Base-by-base conservation (phyloP, 306 rosid genomes). In the Gleditsia sinensis region DNA sequence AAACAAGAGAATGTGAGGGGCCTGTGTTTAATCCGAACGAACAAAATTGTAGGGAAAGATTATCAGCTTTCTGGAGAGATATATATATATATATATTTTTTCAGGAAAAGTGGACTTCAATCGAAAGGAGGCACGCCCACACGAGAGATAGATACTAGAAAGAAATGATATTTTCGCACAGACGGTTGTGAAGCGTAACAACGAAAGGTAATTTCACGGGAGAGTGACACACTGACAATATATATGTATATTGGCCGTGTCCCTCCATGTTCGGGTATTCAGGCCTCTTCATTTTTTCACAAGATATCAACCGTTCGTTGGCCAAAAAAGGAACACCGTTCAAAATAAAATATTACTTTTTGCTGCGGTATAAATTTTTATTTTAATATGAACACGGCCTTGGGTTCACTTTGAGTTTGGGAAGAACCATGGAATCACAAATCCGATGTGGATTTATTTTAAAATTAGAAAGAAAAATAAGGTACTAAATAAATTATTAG, bases 11-110 rank as follows among this genome's bases (percentile, higher is more conserved):
- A 34, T 19, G 28, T n/a, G 46, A 12, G 54, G 49, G 24, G 49
- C 24, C 55, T 48, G 69, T 57, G 87, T 64, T 54, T 55, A 67
- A 37, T 51, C 72, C 64, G 62, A 80, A 50, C 65, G 42, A 34
- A 34, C 49, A 56, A 49, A 24, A 63, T 50, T 19, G 65, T n/a
- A 27, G 17, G 49, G 42, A 30, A 54, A 53, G 7, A 37, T 27
- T 51, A 10, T 78, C 66, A 67, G 56, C 30, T 77, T 8, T 19
- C 6, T 7, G 48, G 33, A 46, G 45, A 84, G 76, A 79, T 76
- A 54, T n/a, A n/a, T n/a, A n/a, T n/a, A n/a, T n/a, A n/a, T n/a
- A n/a, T n/a, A n/a, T n/a, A n/a, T n/a, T n/a, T 68, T 79, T 79
- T 33, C 37, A 25, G 17, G 7, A 67, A 80, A 78, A 61, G 53